phyloP scores from a whole-genome alignment of 1,139 yeast genomes.

The Wickerhamomyces sp. region DNA sequence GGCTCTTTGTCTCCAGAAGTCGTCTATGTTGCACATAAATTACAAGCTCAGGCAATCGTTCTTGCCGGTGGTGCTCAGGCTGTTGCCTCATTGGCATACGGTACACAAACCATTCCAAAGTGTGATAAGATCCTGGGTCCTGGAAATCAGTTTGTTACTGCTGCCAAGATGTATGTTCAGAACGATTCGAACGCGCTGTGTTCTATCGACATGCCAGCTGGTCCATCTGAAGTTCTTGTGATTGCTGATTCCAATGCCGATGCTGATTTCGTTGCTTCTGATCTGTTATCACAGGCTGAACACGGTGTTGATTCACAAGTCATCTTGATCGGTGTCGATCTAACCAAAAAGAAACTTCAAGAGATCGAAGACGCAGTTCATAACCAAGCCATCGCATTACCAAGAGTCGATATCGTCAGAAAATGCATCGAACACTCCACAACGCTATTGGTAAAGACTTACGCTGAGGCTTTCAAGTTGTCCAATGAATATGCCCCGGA shows the following conservation, averaged over 20 bases:
- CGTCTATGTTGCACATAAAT: slow-evolving; percentile 92
- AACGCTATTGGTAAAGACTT: slow-evolving; percentile 59
- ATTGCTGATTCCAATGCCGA: slow-evolving; percentile 84
- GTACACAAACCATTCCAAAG: slow-evolving; percentile 87
- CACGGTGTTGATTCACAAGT: slow-evolving; percentile 99
- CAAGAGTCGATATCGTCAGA: slow-evolving; percentile 90
- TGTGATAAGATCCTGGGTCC: slow-evolving; percentile 98
- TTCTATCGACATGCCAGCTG: slow-evolving; percentile 99
- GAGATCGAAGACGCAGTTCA: slow-evolving; percentile 79
- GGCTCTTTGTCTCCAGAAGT: slow-evolving; percentile 96
- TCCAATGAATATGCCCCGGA: slow-evolving; percentile 95
- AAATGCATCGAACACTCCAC: slow-evolving; percentile 90
- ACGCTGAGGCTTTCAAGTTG: slow-evolving; percentile 74
- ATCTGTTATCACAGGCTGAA: slow-evolving; percentile 94
- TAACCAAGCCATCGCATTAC: slow-evolving; percentile 77
- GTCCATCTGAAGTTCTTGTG: slow-evolving; percentile 95
- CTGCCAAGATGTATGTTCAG: slow-evolving; percentile 96
- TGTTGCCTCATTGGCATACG: slow-evolving; percentile 97
- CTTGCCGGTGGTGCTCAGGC: slow-evolving; percentile 99
- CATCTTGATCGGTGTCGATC: slow-evolving; percentile 75
- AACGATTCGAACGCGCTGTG: slow-evolving; percentile 94
- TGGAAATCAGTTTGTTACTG: slow-evolving; percentile 98
- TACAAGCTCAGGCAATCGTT: slow-evolving; percentile 85
- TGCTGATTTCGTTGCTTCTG: slow-evolving; percentile 94
- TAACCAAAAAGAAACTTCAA: slow-evolving; percentile 52